Evolutionary conservation across 306 rosid genomes (phyloP).

Genomic region (Canavalia ensiformis): DNA sequence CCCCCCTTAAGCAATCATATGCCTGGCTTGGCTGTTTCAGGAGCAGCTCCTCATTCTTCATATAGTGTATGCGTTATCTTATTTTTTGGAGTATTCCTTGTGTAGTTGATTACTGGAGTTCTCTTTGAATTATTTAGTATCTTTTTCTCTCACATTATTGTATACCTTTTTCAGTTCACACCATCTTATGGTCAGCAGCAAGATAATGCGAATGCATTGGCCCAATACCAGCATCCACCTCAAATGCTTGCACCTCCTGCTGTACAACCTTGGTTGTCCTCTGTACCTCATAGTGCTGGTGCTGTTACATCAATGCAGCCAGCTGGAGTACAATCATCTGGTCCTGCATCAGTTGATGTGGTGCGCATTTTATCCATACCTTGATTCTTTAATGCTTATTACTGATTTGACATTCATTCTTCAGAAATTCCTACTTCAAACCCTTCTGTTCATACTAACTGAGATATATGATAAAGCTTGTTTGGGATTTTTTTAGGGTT

Average conservation of each 20-base stretch:
- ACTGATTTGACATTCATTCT: constrained; percentile 2
- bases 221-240: constrained; percentile 77
- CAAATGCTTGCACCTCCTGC: constrained; percentile 78
- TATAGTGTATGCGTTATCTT: constrained; percentile 67
- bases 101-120: neutral
- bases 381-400: constrained; percentile 7
- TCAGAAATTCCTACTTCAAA: constrained; percentile 18
- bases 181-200: constrained; percentile 76
- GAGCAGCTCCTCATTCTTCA: constrained; percentile 73
- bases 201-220: constrained; percentile 64
- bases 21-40: constrained; percentile 77
- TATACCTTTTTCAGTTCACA: constrained; percentile 62
- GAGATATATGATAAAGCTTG: constrained; percentile 26
- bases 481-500: constrained; percentile 15
- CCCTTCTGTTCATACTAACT: constrained; percentile 11
- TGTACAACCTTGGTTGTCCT: constrained; percentile 83
- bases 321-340: constrained; percentile 69
- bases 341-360: constrained; percentile 57
- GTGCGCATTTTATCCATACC: constrained; percentile 54
- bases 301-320: constrained; percentile 65
- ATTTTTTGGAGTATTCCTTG: constrained; percentile 18
- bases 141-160: constrained; percentile 30
- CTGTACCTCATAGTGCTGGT: constrained; percentile 71
- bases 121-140: constrained; percentile 29
- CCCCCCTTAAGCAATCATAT: constrained; percentile 74